Base-by-base conservation (phyloP, 2,329 filamentous ascomycete genomes). In the Colletotrichum limetticola region DNA sequence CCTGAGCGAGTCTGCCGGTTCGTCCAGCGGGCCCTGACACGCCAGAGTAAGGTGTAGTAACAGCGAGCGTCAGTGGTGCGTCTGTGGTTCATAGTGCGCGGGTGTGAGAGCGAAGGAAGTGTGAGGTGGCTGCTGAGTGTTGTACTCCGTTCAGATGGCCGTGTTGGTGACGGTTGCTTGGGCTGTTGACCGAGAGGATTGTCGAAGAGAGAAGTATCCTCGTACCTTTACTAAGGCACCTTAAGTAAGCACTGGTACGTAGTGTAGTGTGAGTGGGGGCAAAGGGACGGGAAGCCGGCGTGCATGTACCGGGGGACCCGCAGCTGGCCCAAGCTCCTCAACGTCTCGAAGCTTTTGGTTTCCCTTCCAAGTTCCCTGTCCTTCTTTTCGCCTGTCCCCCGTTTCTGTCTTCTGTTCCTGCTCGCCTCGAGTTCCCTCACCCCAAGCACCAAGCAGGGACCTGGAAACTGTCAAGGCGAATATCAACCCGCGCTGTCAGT, bases 251-350 rank as follows among this genome's bases (percentile, higher is more conserved):
- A 22, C 28, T 19, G 28, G 42, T 24, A 32, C n/a, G 32, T 37
- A 28, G 53, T 24, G 26, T 56, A 49, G 57, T 55, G 66, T 65
- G 55, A 42, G 66, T 67, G 63, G 66, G 66, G 37, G 70, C 63
- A 16, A 28, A 62, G 37, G 57, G 42, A 35, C 52, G 63, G 68
- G 60, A 63, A 59, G 55, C 58, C 28, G 26, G 57, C 62, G 26
- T 52, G 57, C 37, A 26, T 24, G 35, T 57, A 32, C 55, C 35
- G 28, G 30, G 30, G 35, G 64, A 63, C 53, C 58, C 66, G 30
- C 37, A 42, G 22, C 6, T 74, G 74, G 74, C 69, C 74, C 74
- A 74, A 75, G 74, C 74, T 75, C 74, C 74, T 74, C 74, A 75
- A 74, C 74, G 66, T 73, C 73, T 75, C 66, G 74, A 72, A 72